Evolutionary conservation across 1,139 yeast species (phyloP).

Genomic region (Magnusiomyces suaveolens): DNA sequence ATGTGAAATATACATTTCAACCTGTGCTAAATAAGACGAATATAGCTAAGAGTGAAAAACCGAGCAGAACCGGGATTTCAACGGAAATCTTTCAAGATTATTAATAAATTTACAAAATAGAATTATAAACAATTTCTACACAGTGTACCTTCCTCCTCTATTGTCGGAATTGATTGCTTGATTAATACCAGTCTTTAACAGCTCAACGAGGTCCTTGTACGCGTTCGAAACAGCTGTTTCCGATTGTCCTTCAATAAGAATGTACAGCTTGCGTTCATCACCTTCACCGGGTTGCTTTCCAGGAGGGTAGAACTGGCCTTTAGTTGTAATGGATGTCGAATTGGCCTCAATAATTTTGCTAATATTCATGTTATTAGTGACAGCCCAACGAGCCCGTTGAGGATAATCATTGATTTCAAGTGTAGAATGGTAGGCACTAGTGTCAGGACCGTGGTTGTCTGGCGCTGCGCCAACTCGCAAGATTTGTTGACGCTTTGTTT

Average conservation of each 20-base stretch:
- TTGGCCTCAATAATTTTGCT: conserved; percentile 61
- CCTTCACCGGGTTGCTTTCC: conserved; percentile 37
- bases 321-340: conserved; percentile 69
- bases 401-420: conserved; percentile 81
- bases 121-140: too few relatives aligned
- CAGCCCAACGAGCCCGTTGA: conserved; percentile 73
- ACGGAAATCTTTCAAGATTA: too few relatives aligned
- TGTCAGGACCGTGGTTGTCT: conserved; percentile 54
- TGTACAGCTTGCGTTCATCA: conserved; percentile 66
- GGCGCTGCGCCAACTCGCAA: conserved; percentile 44
- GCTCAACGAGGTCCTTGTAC: conserved; percentile 49
- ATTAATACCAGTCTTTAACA: conserved; percentile 53
- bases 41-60: too few relatives aligned
- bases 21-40: too few relatives aligned
- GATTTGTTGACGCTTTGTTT: conserved; percentile 7
- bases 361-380: conserved; percentile 59
- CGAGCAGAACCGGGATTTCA: too few relatives aligned
- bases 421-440: conserved; percentile 57
- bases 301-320: conserved; percentile 68
- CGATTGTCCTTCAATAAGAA: conserved; percentile 69
- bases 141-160: conserved; percentile 4
- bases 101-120: too few relatives aligned
- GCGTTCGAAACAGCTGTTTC: conserved; percentile 59
- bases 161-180: conserved; percentile 6
- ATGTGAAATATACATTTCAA: too few relatives aligned